Conservation (phyloP, 164 flowering plant genomes). For the Warburgia ugandensis region DNA sequence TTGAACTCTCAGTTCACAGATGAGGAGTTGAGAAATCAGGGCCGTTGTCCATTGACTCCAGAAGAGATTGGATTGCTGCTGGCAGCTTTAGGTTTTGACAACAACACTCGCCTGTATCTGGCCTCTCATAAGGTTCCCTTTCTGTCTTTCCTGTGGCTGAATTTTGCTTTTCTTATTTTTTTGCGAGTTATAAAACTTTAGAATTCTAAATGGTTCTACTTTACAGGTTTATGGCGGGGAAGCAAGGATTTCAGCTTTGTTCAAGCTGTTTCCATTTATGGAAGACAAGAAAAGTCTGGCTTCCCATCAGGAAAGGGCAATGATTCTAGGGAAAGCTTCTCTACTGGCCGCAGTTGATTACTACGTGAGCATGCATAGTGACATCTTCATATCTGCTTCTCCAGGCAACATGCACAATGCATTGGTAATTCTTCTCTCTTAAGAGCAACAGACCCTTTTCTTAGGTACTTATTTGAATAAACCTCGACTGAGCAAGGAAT, state of each 20-base stretch:
- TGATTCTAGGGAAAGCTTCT: slow-evolving; percentile 83
- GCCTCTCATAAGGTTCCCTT: slow-evolving; percentile 92
- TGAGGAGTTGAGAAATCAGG: slow-evolving; percentile 82
- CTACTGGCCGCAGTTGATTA: slow-evolving; percentile 90
- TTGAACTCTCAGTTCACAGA: slow-evolving; percentile 94
- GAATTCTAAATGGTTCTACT: background rate
- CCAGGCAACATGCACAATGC: slow-evolving; percentile 99
- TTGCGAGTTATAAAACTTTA: background rate
- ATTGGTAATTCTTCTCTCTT: slow-evolving; percentile 63
- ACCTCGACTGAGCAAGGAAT: background rate
- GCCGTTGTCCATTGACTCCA: slow-evolving; percentile 97
- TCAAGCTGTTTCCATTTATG: slow-evolving; percentile 74
- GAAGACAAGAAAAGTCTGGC: slow-evolving; percentile 93
- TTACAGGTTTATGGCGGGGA: slow-evolving; percentile 94
- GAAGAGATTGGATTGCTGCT: slow-evolving; percentile 94
- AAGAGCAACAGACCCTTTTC: background rate
- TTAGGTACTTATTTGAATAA: background rate
- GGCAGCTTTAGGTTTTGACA: slow-evolving; percentile 89
- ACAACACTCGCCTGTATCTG: slow-evolving; percentile 84
- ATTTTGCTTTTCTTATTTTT: background rate
- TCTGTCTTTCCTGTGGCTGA: background rate
- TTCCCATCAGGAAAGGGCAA: slow-evolving; percentile 59
- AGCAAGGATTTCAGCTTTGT: slow-evolving; percentile 74
- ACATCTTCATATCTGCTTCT: slow-evolving; percentile 95
- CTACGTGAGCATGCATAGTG: slow-evolving; percentile 90